Conservation (phyloP, 2,329 filamentous ascomycete species). For the Ustulina deusta region DNA sequence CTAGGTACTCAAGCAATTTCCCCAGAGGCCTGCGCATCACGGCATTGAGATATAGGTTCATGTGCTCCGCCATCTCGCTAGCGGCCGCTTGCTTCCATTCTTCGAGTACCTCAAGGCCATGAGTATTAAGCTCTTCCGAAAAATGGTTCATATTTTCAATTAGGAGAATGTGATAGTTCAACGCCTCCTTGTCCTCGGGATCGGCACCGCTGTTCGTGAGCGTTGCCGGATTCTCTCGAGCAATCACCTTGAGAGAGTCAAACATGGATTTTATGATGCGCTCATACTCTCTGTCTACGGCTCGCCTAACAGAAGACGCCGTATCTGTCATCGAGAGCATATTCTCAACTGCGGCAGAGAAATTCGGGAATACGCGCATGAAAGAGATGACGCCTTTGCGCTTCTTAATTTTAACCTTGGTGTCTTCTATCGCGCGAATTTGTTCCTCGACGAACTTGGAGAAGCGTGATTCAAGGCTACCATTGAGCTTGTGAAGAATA, state of each 20-base stretch:
- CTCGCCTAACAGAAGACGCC: slow-evolving; percentile 74
- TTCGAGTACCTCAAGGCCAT: slow-evolving; percentile 79
- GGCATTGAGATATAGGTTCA: slow-evolving; percentile 86
- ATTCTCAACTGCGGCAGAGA: slow-evolving; percentile 84
- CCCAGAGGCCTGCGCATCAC: slow-evolving; percentile 91
- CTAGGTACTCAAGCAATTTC: slow-evolving; percentile 90
- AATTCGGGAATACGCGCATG: slow-evolving; percentile 91
- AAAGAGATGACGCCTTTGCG: slow-evolving; percentile 96
- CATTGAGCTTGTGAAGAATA: slow-evolving; percentile 82
- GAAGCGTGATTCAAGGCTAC: slow-evolving; percentile 79
- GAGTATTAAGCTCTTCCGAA: slow-evolving; percentile 86
- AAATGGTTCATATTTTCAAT: slow-evolving; percentile 99
- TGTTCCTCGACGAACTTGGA: slow-evolving; percentile 93
- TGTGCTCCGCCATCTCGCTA: slow-evolving; percentile 85
- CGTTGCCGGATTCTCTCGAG: slow-evolving; percentile 72
- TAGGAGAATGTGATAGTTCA: slow-evolving; percentile 96
- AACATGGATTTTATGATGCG: slow-evolving; percentile 96
- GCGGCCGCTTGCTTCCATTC: slow-evolving; percentile 85
- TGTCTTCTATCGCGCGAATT: slow-evolving; percentile 94
- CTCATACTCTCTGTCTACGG: slow-evolving; percentile 87
- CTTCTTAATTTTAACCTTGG: slow-evolving; percentile 99
- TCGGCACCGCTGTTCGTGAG: slow-evolving; percentile 61
- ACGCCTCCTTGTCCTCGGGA: slow-evolving; percentile 91
- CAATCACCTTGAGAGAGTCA: slow-evolving; percentile 95
- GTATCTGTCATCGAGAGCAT: slow-evolving; percentile 74